A percentile compares a stretch with the other conserved stretches of the same genome.
Conservation (phyloP, 371 early-diverging fungal genomes). For the Lichtheimia ramosa region DNA sequence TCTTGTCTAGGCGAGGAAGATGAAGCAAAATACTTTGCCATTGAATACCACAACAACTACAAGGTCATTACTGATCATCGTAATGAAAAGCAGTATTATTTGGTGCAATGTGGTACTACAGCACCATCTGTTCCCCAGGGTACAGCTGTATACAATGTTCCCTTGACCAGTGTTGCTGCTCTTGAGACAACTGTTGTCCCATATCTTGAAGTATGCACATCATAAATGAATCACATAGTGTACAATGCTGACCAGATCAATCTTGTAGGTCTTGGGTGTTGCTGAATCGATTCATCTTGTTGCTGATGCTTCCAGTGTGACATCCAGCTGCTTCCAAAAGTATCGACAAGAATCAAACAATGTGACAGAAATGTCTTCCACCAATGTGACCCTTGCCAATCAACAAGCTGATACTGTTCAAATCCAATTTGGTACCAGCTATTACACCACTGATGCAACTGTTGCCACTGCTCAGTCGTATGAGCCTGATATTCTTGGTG, state of each 20-base stretch:
- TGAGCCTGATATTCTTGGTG: conserved; percentile 57
- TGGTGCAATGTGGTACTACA: conserved; percentile 75
- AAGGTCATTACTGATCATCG: conserved; percentile 56
- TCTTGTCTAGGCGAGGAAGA: conserved; percentile 12
- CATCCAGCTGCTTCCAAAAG: conserved; percentile 69
- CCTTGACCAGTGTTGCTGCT: conserved; percentile 59
- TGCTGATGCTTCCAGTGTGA: conserved; percentile 57
- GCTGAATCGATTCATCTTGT: conserved; percentile 53
- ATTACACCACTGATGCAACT: conserved; percentile 18
- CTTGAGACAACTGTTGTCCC: conserved; percentile 65
- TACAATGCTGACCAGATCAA: too few relatives aligned
- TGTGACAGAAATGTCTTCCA: conserved; percentile 29
- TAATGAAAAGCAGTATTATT: conserved; percentile 43
- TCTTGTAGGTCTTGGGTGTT: conserved; percentile 59
- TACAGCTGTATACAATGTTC: conserved; percentile 56
- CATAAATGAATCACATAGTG: too few relatives aligned
- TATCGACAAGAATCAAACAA: conserved; percentile 29
- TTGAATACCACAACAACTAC: conserved; percentile 67
- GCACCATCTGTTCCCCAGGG: conserved; percentile 51
- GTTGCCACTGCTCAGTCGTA: conserved; percentile 30
- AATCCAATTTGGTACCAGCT: conserved; percentile 41
- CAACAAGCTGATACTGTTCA: conserved; percentile 40
- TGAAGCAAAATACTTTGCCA: conserved; percentile 53
- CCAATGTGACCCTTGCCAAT: conserved; percentile 43
- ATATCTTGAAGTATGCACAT: conserved; percentile 56